Evolutionary conservation across 2,329 filamentous ascomycete genomes (phyloP), one percentile per base, ranked within the genome.

Genomic region (Penicillium sumatraense): DNA sequence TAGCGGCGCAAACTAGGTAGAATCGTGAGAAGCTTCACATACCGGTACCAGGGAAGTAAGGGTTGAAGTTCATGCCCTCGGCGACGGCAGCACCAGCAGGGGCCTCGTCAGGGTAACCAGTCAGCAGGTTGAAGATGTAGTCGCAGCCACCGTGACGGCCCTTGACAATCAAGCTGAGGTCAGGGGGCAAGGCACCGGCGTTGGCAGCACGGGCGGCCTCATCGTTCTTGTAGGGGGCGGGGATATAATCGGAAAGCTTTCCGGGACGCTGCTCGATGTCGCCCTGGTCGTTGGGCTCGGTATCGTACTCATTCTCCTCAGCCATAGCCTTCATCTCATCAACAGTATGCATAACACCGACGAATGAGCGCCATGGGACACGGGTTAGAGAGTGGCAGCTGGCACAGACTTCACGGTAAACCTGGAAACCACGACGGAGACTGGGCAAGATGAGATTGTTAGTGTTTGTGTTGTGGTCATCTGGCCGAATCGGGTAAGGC

Each of bases 1-100:
- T 55, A 67, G 62, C 24, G 50, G 53, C 20, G 27, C 26, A 44
- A n/a, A 27, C 24, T 10, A 18, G 31, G 38, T 35, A 23, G 24
- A 26, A 24, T 26, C 38, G n/a, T n/a, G 26, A 40, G 53, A 26
- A n/a, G 47, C 10, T 44, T 49, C 46, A 64, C 72, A 49, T 74
- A 81, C 93, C 93, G 68, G 95, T 98, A 74, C 95, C 95, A 55
- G 95, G 95, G 88, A 99, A 99, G 85, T 97, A 99, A 58, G 95
- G 95, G 86, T 99, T 99, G 87, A 99, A 99, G 88, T 98, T 97
- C 80, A 99, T 88, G 72, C 95, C 95, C 59, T 88, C 86, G 69
- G 87, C 88, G 57, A 99, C 89, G 69, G 85, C 81, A 60, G 90
- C 92, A 75, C 95, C 95, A 49, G 95, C 91, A 51, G 95, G 95